Percentiles rank a stretch among this genome's conserved stretches.
These are phyloP conservation scores for Colletotrichum tropicicola DNA, from an alignment of 2,329 filamentous ascomycete species.

Conservation along the genomic window DNA sequence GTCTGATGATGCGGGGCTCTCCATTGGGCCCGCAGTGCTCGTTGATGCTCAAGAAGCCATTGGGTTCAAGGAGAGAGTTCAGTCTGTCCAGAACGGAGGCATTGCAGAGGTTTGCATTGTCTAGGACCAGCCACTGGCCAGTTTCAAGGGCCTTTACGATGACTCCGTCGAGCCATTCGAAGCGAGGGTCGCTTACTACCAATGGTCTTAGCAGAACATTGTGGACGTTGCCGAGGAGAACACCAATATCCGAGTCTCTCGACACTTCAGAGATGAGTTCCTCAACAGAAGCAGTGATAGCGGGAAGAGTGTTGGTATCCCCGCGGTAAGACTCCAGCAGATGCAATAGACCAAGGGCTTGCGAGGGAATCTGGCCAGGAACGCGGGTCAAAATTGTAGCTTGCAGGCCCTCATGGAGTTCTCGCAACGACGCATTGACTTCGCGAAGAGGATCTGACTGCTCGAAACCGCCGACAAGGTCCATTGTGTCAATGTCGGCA, in stretches of 20 bases:
- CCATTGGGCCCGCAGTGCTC: conserved; percentile 89
- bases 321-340: conserved; percentile 53
- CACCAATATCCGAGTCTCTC: conserved; percentile 54
- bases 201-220: conserved; percentile 61
- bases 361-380: conserved; percentile 54
- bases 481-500: conserved; percentile 95
- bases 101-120: conserved; percentile 97
- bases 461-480: conserved; percentile 96
- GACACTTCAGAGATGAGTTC: conserved; percentile 51
- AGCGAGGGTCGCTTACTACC: conserved; percentile 77
- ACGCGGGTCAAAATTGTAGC: conserved; percentile 57
- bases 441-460: conserved; percentile 86
- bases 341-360: conserved; percentile 60
- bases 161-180: conserved; percentile 96
- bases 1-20: conserved; percentile 79
- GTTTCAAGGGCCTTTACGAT: conserved; percentile 87
- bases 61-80: conserved; percentile 92
- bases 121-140: conserved; percentile 92
- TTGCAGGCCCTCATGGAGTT: conserved; percentile 61
- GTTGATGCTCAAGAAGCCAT: conserved; percentile 88
- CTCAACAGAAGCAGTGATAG: conserved; percentile 49
- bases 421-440: conserved; percentile 64
- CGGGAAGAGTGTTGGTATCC: conserved; percentile 46
- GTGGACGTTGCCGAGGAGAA: conserved; percentile 57
- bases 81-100: conserved; percentile 93